Base-by-base conservation (phyloP, 805 yeast species). In the Candida hungchunana region DNA sequence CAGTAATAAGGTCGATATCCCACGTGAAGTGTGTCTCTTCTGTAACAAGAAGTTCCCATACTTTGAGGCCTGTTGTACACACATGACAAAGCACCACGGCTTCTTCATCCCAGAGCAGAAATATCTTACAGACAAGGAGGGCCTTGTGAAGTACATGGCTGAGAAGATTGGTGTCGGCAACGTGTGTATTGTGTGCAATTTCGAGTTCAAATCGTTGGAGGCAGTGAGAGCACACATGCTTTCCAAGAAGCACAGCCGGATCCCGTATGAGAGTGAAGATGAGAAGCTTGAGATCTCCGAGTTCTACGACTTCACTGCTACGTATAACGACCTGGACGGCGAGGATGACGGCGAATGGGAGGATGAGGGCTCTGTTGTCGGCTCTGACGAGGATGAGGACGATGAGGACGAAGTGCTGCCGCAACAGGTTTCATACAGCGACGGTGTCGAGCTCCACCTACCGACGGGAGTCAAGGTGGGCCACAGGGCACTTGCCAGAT, bases 151-250 rank as follows among this genome's bases (percentile, higher is more conserved):
- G 10, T 93, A 93, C 53, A 64, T 93, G 47, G 82, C 88, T 14
- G 97, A 93, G 58, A 93, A 93, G 60, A 77, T 93, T 40, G 93
- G 95, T 15, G 73, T 85, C 34, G 98, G 98, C 34, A 88, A 88
- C 50, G 74, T 89, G 43, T 93, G 98, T 60, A 65, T 93, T 37
- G 75, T 73, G 21, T 93, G 98, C 59, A 68, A 74, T 29, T 90
- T 75, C 56, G 95, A 89, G 64, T 97, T 97, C 18, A 73, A 78
- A 52, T 74, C 83, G 20, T 57, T 90, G 19, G 94, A 85, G 48
- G 85, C 95, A 16, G 93, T 82, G 2, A 79, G 96, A 53, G 89
- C 87, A 18, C 98, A 93, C 58, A 88, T 93, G 97, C 43, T 71
- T 7, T 69, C 82, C 17, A 93, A 93, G 64, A 77, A 83, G 45